phyloP scores from a whole-genome alignment of 2,329 filamentous ascomycete genomes.

The Fusarium sp. region DNA sequence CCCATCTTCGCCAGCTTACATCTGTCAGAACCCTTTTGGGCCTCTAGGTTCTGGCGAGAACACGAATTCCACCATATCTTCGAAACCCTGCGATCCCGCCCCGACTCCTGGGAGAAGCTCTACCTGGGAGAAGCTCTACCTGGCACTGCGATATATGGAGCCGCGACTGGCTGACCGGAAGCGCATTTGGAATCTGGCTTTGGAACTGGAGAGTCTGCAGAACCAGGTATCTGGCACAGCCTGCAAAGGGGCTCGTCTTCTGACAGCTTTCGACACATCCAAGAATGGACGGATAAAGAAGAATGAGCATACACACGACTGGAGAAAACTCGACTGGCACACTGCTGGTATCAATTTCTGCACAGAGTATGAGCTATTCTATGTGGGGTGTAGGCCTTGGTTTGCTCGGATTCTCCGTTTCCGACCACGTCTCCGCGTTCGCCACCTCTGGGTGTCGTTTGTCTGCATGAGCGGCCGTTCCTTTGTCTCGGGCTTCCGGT shows the following conservation, averaged over 20 bases:
- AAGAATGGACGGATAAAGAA: neutral
- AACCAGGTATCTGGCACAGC: neutral
- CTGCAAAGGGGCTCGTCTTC: neutral
- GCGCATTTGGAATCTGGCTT: slow-evolving; percentile 11
- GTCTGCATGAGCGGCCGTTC: neutral
- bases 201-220: neutral
- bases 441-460: slow-evolving; percentile 18
- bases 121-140: slow-evolving; percentile 11
- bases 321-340: neutral
- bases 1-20: neutral
- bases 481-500: slow-evolving; percentile 17
- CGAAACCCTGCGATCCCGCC: neutral
- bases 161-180: neutral
- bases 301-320: neutral
- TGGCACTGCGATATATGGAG: neutral
- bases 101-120: slow-evolving; percentile 15
- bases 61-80: slow-evolving; percentile 23
- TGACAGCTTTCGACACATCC: neutral
- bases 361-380: neutral
- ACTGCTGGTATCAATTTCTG: neutral
- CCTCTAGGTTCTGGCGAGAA: slow-evolving; percentile 16
- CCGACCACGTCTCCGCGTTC: neutral
- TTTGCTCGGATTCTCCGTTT: neutral
- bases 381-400: neutral
- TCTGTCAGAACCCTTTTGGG: slow-evolving; percentile 22